Percentiles rank a stretch among this genome's conserved stretches.
These are phyloP conservation scores for Discostella stelligeroides DNA, from an alignment of 108 stramenopile genomes.

Conservation along the genomic window DNA sequence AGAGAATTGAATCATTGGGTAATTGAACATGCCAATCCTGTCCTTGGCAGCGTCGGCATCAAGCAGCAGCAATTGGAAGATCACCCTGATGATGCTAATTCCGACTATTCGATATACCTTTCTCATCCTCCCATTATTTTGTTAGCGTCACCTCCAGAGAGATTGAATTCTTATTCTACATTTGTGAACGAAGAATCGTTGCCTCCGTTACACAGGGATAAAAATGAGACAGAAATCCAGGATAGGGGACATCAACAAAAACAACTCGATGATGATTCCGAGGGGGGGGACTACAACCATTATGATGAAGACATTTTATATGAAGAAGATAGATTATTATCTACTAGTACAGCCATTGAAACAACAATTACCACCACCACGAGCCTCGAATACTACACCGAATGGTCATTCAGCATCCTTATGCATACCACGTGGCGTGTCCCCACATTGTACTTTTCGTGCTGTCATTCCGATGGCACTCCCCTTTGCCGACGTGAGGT, in stretches of 20 bases:
- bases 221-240: too few species aligned
- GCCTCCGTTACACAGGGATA: background rate
- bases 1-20: constrained; percentile 3
- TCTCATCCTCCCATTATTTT: background rate
- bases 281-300: too few species aligned
- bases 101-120: background rate
- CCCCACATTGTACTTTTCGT: constrained; percentile 72
- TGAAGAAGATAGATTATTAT: background rate
- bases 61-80: background rate
- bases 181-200: background rate
- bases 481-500: constrained; percentile 46
- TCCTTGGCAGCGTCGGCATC: too few species aligned
- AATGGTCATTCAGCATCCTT: constrained; percentile 71
- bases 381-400: constrained; percentile 7
- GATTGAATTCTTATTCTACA: background rate
- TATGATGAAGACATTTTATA: too few species aligned
- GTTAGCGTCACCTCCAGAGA: background rate
- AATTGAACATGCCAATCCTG: background rate
- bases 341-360: background rate
- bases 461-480: constrained; percentile 42
- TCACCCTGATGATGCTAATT: background rate
- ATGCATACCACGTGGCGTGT: constrained; percentile 65
- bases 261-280: too few species aligned
- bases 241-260: too few species aligned
- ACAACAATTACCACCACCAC: background rate